Evolutionary conservation across 768 basidiomycete species (phyloP).

Genomic region (Calocybe gangraenosa): DNA sequence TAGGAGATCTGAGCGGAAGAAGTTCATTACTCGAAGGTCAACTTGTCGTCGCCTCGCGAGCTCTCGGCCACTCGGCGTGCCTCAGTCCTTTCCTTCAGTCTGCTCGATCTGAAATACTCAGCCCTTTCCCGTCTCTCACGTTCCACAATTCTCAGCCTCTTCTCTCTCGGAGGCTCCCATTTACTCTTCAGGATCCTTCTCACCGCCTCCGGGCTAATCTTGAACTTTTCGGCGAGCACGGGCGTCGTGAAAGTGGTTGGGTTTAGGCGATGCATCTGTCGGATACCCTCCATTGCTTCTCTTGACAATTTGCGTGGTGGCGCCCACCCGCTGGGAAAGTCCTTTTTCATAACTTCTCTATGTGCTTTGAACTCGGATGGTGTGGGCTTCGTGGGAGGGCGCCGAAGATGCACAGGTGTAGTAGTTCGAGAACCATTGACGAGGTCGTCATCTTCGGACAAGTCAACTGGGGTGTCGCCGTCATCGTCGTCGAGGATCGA

Average conservation of each 20-base stretch:
- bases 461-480: slow-evolving; percentile 40
- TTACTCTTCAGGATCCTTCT: slow-evolving; percentile 73
- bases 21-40: slow-evolving; percentile 36
- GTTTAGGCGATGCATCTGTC: slow-evolving; percentile 61
- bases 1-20: slow-evolving; percentile 10
- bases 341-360: slow-evolving; percentile 43
- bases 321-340: slow-evolving; percentile 67
- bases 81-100: slow-evolving; percentile 39
- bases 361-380: slow-evolving; percentile 49
- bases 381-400: slow-evolving; percentile 35
- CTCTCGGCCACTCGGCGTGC: slow-evolving; percentile 27
- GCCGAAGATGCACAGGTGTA: slow-evolving; percentile 31
- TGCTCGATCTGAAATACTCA: slow-evolving; percentile 31
- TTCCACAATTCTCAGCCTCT: slow-evolving; percentile 43
- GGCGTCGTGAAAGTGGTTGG: slow-evolving; percentile 61
- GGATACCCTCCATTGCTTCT: slow-evolving; percentile 80
- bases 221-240: slow-evolving; percentile 71
- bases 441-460: slow-evolving; percentile 47
- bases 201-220: slow-evolving; percentile 77
- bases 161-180: slow-evolving; percentile 60
- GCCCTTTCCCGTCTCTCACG: slow-evolving; percentile 44
- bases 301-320: slow-evolving; percentile 79
- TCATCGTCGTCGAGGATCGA: slow-evolving; percentile 51
- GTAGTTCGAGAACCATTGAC: slow-evolving; percentile 38
- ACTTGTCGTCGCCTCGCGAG: slow-evolving; percentile 25